Conservation (phyloP, 306 rosid species). For the Morella rubra region DNA sequence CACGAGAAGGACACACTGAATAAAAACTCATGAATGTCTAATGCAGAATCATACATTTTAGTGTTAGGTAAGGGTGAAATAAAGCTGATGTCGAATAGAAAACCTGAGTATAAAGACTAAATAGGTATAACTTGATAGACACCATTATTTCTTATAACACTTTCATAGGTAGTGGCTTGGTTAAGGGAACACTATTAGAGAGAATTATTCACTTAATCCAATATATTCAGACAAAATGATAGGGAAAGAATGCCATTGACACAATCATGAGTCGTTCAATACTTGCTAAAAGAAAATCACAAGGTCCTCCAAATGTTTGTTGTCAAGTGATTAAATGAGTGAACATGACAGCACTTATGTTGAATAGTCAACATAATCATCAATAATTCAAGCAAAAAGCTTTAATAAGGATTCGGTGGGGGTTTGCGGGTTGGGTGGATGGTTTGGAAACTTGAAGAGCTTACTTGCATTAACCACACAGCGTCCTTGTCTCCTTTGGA, state of each 20-base stretch:
- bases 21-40: no score
- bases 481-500: slow-evolving; percentile 80
- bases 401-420: slow-evolving; percentile 3
- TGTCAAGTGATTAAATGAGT: background rate
- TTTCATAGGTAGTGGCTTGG: no score
- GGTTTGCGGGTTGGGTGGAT: slow-evolving; percentile 12
- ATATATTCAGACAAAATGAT: background rate
- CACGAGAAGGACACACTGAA: no score
- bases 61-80: no score
- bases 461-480: slow-evolving; percentile 99
- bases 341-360: background rate
- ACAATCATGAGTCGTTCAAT: background rate
- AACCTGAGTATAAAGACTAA: no score
- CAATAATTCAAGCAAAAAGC: no score
- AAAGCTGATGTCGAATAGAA: no score
- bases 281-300: background rate
- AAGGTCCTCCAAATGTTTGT: background rate
- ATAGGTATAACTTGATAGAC: no score
- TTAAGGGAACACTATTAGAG: background rate
- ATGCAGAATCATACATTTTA: no score
- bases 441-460: slow-evolving; percentile 32
- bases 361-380: background rate
- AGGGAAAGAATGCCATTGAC: background rate
- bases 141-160: no score
- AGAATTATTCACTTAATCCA: background rate